Base-by-base conservation (phyloP, 345 rosid genomes). In the Sonneratia caseolaris region DNA sequence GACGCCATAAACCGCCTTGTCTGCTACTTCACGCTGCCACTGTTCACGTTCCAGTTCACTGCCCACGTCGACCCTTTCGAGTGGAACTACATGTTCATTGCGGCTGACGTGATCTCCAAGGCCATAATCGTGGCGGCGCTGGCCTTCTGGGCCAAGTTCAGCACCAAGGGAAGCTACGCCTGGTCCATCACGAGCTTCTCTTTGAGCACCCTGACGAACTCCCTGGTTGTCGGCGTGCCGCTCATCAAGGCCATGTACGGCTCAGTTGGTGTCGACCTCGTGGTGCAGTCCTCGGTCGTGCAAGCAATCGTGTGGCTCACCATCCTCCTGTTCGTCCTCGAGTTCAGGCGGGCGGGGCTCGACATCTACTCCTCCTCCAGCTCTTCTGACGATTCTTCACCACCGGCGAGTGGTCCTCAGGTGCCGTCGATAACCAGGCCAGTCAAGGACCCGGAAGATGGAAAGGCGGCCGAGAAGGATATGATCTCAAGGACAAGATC, bases 171-270 rank as follows among this genome's bases (percentile, higher is more conserved):
- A 38, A 92, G 93, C 81, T 90, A 82, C 51, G 45, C 85, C 19
- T 95, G 99, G 99, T 91, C 92, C 75, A 89, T 95, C 43, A 95
- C 97, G 3, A 90, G 91, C 67, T 95, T 86, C 78, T 95, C 97
- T 64, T 77, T 95, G 55, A 81, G 87, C 22, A 87, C 97, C 35
- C 76, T 95, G 12, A 92, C 96, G 1, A 95, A 95, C 75, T 70
- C 96, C 43, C 83, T 95, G 7, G 97, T 95, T 1, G 89, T 95
- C 0, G 99, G 99, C 7, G 96, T 91, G 57, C 99, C 99, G 10
- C 61, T 92, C 47, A 71, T 86, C 37, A 83, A 73, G 74, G 92
- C 97, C 64, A 95, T 92, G 99, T 95, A 95, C 59, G 99, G 97
- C 11, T 78, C 71, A 21, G 43, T 70, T 45, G 97, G 82, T 1